Base-by-base conservation (phyloP, 169 alveolate genomes). In the Hammondia hammondi region DNA sequence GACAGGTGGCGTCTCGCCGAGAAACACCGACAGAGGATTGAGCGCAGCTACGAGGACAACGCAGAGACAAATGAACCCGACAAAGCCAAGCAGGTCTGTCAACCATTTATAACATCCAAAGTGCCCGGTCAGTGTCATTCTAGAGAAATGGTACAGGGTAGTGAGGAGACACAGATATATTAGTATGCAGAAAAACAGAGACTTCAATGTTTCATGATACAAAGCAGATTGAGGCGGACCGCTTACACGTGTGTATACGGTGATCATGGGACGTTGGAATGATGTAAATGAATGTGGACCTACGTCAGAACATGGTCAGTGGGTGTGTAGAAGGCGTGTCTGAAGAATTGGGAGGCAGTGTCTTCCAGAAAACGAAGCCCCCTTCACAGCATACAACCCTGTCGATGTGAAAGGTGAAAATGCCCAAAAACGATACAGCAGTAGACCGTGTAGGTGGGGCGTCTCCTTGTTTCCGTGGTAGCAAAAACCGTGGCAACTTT, bases 1-100 rank as follows among this genome's bases (percentile, higher is more conserved):
- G 90, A 82, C 43, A 21, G 90, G 90, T 70, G 7, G 70, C 90
- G 37, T 45, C 90, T 82, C 21, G 90, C 90, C 19, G 87, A 77
- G 87, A 77, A 77, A 24, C 87, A 77, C 48, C 4, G 87, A 32
- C 45, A 39, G 46, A 32, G 87, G 56, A 39, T 77, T 32, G 87
- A 77, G 32, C 87, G 39, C 46, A 32, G 56, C 32, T 32, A 12
- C 14, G 87, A 32, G 46, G 2, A 37, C 46, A 39, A 29, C 45
- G 87, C 39, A 77, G 46, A 77, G 7, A 32, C 87, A 29, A 27
- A 72, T 9, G 39, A 35, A 35, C 17, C 32, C 84, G 61, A 52
- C 61, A 52, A 52, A 52, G 24, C 61, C 61, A 52, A 52, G 61
- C 61, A 52, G 61, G 61, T 52, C 24, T 52, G 61, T 52, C 19